A percentile compares a stretch with the other conserved stretches of the same genome.
These are phyloP conservation scores for Rhodotorula taiwanensis DNA, from an alignment of 768 basidiomycete species.

Conservation along the genomic window DNA sequence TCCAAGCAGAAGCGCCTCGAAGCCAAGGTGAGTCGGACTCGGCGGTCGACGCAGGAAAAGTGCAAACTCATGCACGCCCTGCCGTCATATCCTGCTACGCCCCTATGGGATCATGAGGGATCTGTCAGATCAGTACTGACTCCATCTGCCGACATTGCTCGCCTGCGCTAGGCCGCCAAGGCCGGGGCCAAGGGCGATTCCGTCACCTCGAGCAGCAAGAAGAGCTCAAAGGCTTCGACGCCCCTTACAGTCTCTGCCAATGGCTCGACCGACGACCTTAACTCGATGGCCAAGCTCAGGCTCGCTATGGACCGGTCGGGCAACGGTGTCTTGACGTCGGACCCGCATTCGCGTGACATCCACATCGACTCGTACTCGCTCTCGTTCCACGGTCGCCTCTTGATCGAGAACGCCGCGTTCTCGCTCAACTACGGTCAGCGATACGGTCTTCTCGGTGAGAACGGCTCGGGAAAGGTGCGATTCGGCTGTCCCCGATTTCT, in stretches of 20 bases:
- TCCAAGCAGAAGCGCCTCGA: constrained; percentile 78
- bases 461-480: constrained; percentile 93
- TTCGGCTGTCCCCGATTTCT: constrained; percentile 2
- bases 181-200: constrained; percentile 47
- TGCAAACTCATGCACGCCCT: no score
- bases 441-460: constrained; percentile 93
- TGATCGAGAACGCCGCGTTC: constrained; percentile 57
- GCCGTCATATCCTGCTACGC: no score
- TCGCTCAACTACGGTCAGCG: constrained; percentile 81
- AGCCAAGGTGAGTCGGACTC: constrained; percentile 58
- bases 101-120: no score
- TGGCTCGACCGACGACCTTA: constrained; percentile 69
- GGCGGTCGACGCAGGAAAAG: no score
- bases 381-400: constrained; percentile 88
- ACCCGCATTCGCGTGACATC: constrained; percentile 87
- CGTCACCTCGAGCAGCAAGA: constrained; percentile 45
- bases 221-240: constrained; percentile 58
- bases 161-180: constrained; percentile 53
- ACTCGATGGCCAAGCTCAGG: constrained; percentile 74
- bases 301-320: constrained; percentile 80
- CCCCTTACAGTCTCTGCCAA: constrained; percentile 80
- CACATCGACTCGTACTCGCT: constrained; percentile 93
- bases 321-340: constrained; percentile 83
- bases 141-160: neutral
- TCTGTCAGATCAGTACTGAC: constrained; percentile 44